A percentile compares a stretch with the other conserved stretches of the same genome.
These are phyloP conservation scores for Botrytis galanthina DNA, from an alignment of 2,329 filamentous ascomycete species.

Conservation along the genomic window DNA sequence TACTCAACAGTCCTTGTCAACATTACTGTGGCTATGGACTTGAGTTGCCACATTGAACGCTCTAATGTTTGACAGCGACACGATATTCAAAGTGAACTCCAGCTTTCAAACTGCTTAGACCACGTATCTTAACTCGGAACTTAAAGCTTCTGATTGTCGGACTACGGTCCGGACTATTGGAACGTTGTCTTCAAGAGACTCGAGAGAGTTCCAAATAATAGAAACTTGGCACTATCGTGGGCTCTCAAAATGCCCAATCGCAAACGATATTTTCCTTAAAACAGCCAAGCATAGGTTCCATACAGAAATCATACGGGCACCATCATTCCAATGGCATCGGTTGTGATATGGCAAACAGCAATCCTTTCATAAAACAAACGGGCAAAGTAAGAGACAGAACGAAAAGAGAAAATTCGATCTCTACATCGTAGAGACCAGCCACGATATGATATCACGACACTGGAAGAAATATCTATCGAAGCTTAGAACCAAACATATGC, in stretches of 20 bases:
- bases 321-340: not conserved
- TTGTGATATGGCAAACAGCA: not conserved
- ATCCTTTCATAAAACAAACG: not conserved
- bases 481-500: not conserved
- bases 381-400: not conserved
- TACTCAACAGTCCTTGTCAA: not conserved
- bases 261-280: not conserved
- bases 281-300: not conserved
- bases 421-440: not conserved
- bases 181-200: not conserved
- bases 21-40: not conserved
- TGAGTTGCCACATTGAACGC: not conserved
- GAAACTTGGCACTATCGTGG: not conserved
- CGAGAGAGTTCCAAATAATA: not conserved
- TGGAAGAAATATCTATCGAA: not conserved
- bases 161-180: not conserved
- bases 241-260: not conserved
- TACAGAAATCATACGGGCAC: not conserved
- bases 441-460: not conserved
- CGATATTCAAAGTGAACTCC: not conserved
- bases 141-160: not conserved
- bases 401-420: not conserved
- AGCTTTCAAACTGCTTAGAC: not conserved
- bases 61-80: not conserved
- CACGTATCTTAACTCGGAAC: not conserved